These are phyloP conservation scores for Cyphellophora europaea DNA, from an alignment of 2,329 filamentous ascomycete genomes.

Conservation along the genomic window DNA sequence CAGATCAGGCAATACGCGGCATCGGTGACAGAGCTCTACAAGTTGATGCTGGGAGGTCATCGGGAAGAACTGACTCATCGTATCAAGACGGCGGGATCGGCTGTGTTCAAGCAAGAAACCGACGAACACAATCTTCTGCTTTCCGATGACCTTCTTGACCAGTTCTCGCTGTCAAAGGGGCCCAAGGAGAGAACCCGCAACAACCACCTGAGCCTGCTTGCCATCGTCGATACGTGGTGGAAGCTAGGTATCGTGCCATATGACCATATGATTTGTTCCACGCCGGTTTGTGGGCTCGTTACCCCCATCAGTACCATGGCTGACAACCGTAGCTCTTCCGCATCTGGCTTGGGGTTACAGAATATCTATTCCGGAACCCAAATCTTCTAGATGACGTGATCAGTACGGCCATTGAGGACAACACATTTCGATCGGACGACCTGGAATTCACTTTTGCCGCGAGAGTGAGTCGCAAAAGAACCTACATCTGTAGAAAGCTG, in stretches of 20 bases:
- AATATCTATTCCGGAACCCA: slow-evolving; percentile 83
- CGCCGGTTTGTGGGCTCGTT: slow-evolving; percentile 50
- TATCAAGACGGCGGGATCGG: slow-evolving; percentile 69
- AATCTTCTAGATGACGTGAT: slow-evolving; percentile 75
- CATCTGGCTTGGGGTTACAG: slow-evolving; percentile 92
- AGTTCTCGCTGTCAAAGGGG: slow-evolving; percentile 70
- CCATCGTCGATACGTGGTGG: slow-evolving; percentile 98
- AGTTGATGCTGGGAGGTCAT: slow-evolving; percentile 87
- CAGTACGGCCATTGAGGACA: slow-evolving; percentile 76
- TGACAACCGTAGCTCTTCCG: slow-evolving; percentile 60
- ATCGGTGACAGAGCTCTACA: slow-evolving; percentile 88
- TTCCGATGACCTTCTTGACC: slow-evolving; percentile 72
- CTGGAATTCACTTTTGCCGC: slow-evolving; percentile 97
- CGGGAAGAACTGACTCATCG: slow-evolving; percentile 62
- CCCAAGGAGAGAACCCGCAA: slow-evolving; percentile 66
- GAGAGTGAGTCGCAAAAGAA: slow-evolving; percentile 37
- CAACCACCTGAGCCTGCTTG: slow-evolving; percentile 85
- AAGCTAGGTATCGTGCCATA: slow-evolving; percentile 89
- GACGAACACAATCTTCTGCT: slow-evolving; percentile 59
- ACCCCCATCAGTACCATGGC: slow-evolving; percentile 3
- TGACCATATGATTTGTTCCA: slow-evolving; percentile 99
- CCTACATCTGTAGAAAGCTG: neutral
- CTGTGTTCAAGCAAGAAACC: slow-evolving; percentile 50
- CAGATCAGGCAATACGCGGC: slow-evolving; percentile 93
- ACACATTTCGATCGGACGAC: slow-evolving; percentile 88